These are phyloP conservation scores for Martensiomyces pterosporus DNA, from an alignment of 192 early-diverging fungal species.

Conservation along the genomic window DNA sequence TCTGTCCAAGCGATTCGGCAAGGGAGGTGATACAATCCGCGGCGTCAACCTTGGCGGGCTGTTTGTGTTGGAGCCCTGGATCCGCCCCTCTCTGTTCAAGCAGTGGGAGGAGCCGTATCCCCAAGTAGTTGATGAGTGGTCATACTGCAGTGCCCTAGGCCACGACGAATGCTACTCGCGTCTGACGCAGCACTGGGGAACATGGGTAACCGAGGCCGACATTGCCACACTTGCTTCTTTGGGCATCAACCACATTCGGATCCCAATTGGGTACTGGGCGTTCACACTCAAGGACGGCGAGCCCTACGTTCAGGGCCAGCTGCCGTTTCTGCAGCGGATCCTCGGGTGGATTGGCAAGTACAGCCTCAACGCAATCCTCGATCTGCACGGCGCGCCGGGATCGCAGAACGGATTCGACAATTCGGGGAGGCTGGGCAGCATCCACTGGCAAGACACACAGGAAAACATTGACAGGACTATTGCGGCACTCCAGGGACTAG, in stretches of 20 bases:
- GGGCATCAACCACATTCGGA: conserved; percentile 54
- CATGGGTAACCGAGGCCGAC: conserved; percentile 57
- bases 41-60: conserved; percentile 58
- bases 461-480: conserved; percentile 57
- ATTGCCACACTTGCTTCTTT: conserved; percentile 43
- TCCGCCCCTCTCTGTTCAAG: conserved; percentile 46
- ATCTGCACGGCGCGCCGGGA: conserved; percentile 58
- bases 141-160: conserved; percentile 50
- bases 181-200: conserved; percentile 49
- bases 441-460: conserved; percentile 45
- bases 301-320: conserved; percentile 52
- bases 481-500: conserved; percentile 48
- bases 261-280: conserved; percentile 62
- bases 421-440: conserved; percentile 45
- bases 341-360: conserved; percentile 49
- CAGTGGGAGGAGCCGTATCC: conserved; percentile 38
- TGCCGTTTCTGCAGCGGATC: conserved; percentile 31
- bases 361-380: conserved; percentile 52
- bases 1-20: conserved; percentile 24
- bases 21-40: conserved; percentile 43
- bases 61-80: conserved; percentile 61
- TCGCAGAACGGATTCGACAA: conserved; percentile 64
- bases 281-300: conserved; percentile 50
- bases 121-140: conserved; percentile 56
- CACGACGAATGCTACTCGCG: conserved; percentile 27